A percentile compares a stretch with the other conserved stretches of the same genome.
Evolutionary conservation across 208 protist species (phyloP).

Genomic region (Naegleria gruberi): DNA sequence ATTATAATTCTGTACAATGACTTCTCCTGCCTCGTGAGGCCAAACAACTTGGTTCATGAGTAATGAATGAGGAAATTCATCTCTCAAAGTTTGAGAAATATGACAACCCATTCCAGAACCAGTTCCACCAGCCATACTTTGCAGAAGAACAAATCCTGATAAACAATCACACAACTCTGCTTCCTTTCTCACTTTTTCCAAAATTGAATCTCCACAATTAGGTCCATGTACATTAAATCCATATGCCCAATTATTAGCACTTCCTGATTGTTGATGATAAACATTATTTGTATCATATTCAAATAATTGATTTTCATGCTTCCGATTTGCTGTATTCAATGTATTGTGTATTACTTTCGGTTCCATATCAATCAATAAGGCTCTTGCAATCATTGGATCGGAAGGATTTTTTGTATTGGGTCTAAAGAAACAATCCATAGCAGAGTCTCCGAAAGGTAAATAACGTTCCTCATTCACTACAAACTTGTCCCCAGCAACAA

Average conservation of each 20-base stretch:
- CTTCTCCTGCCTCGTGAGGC: constrained; percentile 41
- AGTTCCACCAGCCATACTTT: constrained; percentile 45
- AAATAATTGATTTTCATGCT: neutral
- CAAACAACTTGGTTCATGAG: constrained; percentile 43
- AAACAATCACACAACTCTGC: constrained; percentile 36
- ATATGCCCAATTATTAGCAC: constrained; percentile 51
- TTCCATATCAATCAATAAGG: constrained; percentile 46
- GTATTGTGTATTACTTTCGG: constrained; percentile 41
- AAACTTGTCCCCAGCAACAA: neutral
- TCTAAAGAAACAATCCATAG: neutral
- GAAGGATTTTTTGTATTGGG: neutral
- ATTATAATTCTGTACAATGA: constrained; percentile 51
- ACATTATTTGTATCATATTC: constrained; percentile 2
- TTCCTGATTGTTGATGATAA: constrained; percentile 34
- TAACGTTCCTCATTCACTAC: neutral
- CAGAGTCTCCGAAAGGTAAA: neutral
- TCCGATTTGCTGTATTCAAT: neutral
- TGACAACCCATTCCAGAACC: constrained; percentile 44
- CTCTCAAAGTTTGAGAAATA: constrained; percentile 32
- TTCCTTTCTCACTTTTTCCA: constrained; percentile 33
- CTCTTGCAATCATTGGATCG: neutral
- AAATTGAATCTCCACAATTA: neutral
- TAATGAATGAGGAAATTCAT: constrained; percentile 31
- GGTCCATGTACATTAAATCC: constrained; percentile 40
- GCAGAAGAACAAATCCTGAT: constrained; percentile 34